Evolutionary conservation across 176 grass and related monocot species (phyloP).

Genomic region (Eragrostis curvula): DNA sequence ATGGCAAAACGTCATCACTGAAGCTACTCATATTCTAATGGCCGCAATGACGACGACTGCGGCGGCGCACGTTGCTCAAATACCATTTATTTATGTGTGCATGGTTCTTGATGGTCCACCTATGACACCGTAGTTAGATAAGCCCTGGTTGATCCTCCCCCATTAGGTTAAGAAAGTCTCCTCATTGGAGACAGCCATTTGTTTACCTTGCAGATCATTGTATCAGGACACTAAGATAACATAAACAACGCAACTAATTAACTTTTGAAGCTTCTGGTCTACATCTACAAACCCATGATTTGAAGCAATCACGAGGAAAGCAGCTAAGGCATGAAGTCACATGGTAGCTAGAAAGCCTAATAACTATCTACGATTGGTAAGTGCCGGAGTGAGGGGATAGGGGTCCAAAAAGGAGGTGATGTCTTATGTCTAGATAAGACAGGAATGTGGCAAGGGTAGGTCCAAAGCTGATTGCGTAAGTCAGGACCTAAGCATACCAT

Average conservation of each 20-base stretch:
- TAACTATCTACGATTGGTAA: background rate
- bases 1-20: conserved; percentile 1
- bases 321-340: background rate
- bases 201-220: conserved; percentile 14
- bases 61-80: conserved; percentile 15
- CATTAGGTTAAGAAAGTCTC: conserved; percentile 13
- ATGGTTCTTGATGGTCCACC: conserved; percentile 2
- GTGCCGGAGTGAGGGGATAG: too few species aligned
- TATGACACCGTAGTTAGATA: conserved; percentile 1
- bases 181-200: conserved; percentile 41
- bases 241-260: background rate
- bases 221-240: conserved; percentile 10
- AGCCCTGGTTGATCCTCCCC: background rate
- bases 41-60: background rate
- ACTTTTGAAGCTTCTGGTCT: background rate
- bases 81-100: background rate
- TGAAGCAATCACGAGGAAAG: conserved; percentile 14
- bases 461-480: background rate
- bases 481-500: background rate
- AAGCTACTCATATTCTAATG: background rate
- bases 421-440: background rate
- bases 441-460: background rate
- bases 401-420: too few species aligned
- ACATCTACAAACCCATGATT: conserved; percentile 25
- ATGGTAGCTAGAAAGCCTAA: background rate